These are phyloP conservation scores for Saturnispora halmiae DNA, from an alignment of 805 yeast genomes.

Conservation along the genomic window DNA sequence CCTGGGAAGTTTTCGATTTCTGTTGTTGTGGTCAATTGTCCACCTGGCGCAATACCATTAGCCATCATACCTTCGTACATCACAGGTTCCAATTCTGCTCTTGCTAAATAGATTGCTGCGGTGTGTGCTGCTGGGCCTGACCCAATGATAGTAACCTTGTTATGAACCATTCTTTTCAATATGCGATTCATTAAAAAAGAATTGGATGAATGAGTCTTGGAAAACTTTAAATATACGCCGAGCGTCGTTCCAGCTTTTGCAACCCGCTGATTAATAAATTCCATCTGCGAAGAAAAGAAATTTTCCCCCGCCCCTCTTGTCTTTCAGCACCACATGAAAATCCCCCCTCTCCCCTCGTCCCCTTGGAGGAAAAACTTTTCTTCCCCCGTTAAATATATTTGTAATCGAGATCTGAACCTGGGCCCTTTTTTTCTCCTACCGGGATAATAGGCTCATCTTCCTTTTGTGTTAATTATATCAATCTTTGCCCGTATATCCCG, in stretches of 20 bases:
- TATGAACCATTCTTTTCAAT: constrained; percentile 55
- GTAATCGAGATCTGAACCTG: too few relatives aligned
- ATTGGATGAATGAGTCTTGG: not conserved
- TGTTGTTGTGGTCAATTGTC: constrained; percentile 97
- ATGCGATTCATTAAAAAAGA: not conserved
- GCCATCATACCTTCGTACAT: constrained; percentile 95
- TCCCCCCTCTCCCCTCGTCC: too few relatives aligned
- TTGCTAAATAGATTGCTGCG: constrained; percentile 92
- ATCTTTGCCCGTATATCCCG: too few relatives aligned
- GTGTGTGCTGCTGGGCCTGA: constrained; percentile 99
- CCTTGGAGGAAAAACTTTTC: too few relatives aligned
- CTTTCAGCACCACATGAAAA: too few relatives aligned
- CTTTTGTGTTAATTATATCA: too few relatives aligned
- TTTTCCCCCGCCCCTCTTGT: too few relatives aligned
- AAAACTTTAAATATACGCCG: not conserved
- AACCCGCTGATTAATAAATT: too few relatives aligned
- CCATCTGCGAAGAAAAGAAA: too few relatives aligned
- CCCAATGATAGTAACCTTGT: constrained; percentile 81
- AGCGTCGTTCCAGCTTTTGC: not conserved
- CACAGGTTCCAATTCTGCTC: constrained; percentile 93
- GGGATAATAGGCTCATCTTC: too few relatives aligned
- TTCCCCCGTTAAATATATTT: too few relatives aligned
- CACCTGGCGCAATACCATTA: constrained; percentile 98
- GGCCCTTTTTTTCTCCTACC: too few relatives aligned
- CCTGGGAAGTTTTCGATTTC: constrained; percentile 99